Percentiles rank a stretch among this genome's conserved stretches.
These are phyloP conservation scores for Oryza meridionalis DNA, from an alignment of 176 grass and related monocot species.

Conservation along the genomic window DNA sequence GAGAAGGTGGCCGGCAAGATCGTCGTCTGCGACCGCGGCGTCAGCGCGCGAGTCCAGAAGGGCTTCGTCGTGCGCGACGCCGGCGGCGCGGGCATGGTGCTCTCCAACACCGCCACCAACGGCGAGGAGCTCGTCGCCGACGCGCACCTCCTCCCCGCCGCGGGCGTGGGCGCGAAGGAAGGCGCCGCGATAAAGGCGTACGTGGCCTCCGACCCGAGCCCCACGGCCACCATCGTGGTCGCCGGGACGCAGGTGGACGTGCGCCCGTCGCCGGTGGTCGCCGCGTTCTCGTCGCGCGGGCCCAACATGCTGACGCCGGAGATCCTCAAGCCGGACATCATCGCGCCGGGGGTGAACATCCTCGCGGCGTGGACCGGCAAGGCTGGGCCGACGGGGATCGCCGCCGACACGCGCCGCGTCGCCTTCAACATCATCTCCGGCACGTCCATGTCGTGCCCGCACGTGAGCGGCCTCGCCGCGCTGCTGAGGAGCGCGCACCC, in stretches of 20 bases:
- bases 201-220: slow-evolving; percentile 42
- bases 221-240: slow-evolving; percentile 63
- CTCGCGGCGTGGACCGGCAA: slow-evolving; percentile 81
- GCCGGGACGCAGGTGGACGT: slow-evolving; percentile 72
- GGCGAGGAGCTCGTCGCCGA: slow-evolving; percentile 92
- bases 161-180: slow-evolving; percentile 61
- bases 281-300: slow-evolving; percentile 85
- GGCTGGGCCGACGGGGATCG: slow-evolving; percentile 69
- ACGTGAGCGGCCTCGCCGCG: slow-evolving; percentile 79
- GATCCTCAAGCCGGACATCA: slow-evolving; percentile 81
- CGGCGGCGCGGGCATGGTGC: slow-evolving; percentile 78
- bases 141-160: slow-evolving; percentile 76
- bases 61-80: slow-evolving; percentile 74
- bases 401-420: slow-evolving; percentile 59
- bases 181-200: slow-evolving; percentile 65
- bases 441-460: slow-evolving; percentile 93
- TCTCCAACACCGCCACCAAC: slow-evolving; percentile 81
- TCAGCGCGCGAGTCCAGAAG: slow-evolving; percentile 84
- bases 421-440: slow-evolving; percentile 91
- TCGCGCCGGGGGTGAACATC: slow-evolving; percentile 88
- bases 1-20: slow-evolving; percentile 86
- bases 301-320: slow-evolving; percentile 76
- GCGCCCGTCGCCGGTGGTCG: slow-evolving; percentile 66
- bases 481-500: slow-evolving; percentile 62
- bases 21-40: slow-evolving; percentile 80